phyloP scores from a whole-genome alignment of 2,329 filamentous ascomycete species.

The Pyrenophora graminea region DNA sequence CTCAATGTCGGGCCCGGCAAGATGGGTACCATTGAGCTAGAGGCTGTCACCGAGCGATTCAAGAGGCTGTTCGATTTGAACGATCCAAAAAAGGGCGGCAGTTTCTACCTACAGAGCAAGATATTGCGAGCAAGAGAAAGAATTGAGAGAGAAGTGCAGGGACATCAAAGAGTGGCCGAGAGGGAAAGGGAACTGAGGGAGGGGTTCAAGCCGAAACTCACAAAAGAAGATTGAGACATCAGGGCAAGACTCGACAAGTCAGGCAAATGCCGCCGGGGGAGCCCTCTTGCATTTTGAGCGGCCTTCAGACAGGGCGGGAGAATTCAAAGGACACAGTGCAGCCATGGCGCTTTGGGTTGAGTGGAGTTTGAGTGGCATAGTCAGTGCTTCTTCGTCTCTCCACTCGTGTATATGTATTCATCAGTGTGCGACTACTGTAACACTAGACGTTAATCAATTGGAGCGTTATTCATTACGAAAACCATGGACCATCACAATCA shows the following conservation, averaged over 20 bases:
- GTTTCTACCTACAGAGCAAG: slow-evolving; percentile 98
- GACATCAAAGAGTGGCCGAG: slow-evolving; percentile 70
- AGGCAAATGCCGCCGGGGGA: background rate
- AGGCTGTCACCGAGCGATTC: slow-evolving; percentile 82
- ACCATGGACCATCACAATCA: background rate
- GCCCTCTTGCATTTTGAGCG: slow-evolving; percentile 24
- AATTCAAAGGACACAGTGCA: slow-evolving; percentile 9
- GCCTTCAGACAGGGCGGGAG: slow-evolving; percentile 32
- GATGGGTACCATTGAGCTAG: slow-evolving; percentile 75
- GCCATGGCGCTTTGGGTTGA: slow-evolving; percentile 12
- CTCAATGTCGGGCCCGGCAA: slow-evolving; percentile 91
- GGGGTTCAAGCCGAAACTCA: slow-evolving; percentile 94
- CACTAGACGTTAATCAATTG: background rate
- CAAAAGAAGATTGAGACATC: slow-evolving; percentile 66
- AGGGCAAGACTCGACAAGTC: background rate
- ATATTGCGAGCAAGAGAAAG: slow-evolving; percentile 87
- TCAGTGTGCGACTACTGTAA: slow-evolving; percentile 17
- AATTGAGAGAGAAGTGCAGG: slow-evolving; percentile 82
- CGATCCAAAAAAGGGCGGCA: slow-evolving; percentile 92
- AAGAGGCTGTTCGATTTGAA: slow-evolving; percentile 94
- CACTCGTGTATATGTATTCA: slow-evolving; percentile 16
- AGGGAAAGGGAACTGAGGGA: slow-evolving; percentile 78
- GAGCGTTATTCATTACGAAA: background rate
- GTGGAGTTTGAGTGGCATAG: slow-evolving; percentile 3
- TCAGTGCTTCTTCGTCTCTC: slow-evolving; percentile 19